These are phyloP conservation scores for Fraxinus sp. DNA, from an alignment of 305 asterid species.

Conservation along the genomic window DNA sequence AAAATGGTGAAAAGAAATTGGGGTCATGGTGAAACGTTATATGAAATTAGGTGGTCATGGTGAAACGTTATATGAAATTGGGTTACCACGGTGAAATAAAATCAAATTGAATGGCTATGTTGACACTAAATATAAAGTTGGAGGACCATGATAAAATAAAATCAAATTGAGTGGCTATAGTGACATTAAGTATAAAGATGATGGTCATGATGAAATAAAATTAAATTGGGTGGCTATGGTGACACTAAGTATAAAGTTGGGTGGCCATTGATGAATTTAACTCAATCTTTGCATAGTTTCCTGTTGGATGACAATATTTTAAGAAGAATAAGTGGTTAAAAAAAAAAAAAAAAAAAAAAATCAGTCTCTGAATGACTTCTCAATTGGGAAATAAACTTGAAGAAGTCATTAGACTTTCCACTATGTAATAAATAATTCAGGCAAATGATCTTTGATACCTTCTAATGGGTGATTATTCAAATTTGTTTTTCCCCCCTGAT, in stretches of 20 bases:
- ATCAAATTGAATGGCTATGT: too few relatives aligned
- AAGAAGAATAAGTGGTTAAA: neutral
- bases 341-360: neutral
- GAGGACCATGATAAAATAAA: too few relatives aligned
- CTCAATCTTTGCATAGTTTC: neutral
- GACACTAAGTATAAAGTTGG: neutral
- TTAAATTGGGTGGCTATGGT: too few relatives aligned
- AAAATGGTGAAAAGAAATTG: neutral
- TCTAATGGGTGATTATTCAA: neutral
- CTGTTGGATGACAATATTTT: neutral
- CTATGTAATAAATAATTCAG: neutral
- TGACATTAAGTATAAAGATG: too few relatives aligned
- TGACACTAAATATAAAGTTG: neutral
- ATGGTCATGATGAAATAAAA: too few relatives aligned
- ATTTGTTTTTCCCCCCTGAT: neutral
- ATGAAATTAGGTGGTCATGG: neutral
- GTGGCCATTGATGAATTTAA: neutral
- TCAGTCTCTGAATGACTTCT: neutral
- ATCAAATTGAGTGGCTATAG: too few relatives aligned
- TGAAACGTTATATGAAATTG: neutral
- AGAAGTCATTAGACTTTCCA: neutral
- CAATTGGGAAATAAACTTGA: slow-evolving; percentile 7
- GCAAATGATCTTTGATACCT: neutral
- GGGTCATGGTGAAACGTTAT: neutral
- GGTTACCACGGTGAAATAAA: too few relatives aligned